These are phyloP conservation scores for Heracleum sosnowskyi DNA, from an alignment of 129 eudicot species.

Conservation along the genomic window DNA sequence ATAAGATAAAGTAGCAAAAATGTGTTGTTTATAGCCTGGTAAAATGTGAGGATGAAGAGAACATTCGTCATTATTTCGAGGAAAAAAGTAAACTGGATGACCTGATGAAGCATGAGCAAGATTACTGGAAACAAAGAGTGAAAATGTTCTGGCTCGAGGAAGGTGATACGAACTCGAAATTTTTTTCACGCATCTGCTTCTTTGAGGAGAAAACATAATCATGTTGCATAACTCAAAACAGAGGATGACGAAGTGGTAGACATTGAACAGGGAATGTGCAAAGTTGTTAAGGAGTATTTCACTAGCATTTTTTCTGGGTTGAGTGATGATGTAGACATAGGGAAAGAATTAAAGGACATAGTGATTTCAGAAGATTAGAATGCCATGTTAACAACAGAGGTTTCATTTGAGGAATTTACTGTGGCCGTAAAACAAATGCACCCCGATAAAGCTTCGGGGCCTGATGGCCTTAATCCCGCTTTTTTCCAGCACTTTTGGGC, in stretches of 20 bases:
- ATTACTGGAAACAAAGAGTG: background rate
- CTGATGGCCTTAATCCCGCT: background rate
- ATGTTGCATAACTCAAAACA: too few species aligned
- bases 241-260: too few species aligned
- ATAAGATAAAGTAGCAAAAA: background rate
- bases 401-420: background rate
- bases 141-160: background rate
- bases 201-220: too few species aligned
- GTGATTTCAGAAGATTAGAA: background rate
- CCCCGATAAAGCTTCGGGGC: too few species aligned
- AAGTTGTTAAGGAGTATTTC: too few species aligned
- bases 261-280: too few species aligned
- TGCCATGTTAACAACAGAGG: background rate
- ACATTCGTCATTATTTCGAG: too few species aligned
- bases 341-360: too few species aligned
- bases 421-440: too few species aligned
- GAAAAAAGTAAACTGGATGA: background rate
- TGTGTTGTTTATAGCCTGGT: background rate
- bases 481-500: background rate
- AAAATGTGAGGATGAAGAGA: too few species aligned
- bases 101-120: background rate
- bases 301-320: too few species aligned
- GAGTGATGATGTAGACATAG: too few species aligned
- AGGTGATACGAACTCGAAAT: background rate
- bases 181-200: background rate